These are phyloP conservation scores for Debaryomyces hansenii DNA, from an alignment of 805 yeast species.

Conservation along the genomic window DNA sequence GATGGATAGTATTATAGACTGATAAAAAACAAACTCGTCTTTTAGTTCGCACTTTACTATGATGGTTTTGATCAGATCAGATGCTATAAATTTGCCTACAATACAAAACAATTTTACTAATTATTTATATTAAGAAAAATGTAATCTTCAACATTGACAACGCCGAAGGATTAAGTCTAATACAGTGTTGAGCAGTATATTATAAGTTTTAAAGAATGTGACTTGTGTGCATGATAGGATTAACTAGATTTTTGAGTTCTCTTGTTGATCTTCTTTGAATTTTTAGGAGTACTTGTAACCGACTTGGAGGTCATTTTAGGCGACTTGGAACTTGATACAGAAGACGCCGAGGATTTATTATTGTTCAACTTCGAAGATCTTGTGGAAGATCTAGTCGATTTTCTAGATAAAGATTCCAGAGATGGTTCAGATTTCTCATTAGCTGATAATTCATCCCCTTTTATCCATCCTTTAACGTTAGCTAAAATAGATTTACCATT, in stretches of 20 bases:
- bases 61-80: no score
- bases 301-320: conserved; percentile 10
- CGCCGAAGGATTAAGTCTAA: conserved; percentile 5
- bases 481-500: conserved; percentile 36
- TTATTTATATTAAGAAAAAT: no score
- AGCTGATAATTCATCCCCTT: conserved; percentile 28
- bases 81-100: no score
- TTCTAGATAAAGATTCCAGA: neutral
- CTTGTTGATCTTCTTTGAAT: conserved; percentile 5
- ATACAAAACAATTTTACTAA: no score
- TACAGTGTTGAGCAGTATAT: no score
- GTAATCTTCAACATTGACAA: no score
- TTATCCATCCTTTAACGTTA: conserved; percentile 44
- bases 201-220: no score
- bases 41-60: no score
- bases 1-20: no score
- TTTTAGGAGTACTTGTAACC: neutral
- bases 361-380: neutral
- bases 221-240: no score
- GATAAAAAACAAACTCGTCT: no score
- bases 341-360: neutral
- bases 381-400: conserved; percentile 1
- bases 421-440: conserved; percentile 15
- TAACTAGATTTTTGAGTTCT: neutral
- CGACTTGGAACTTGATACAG: neutral